phyloP scores from a whole-genome alignment of 1,284 basidiomycete species.

The Phellinidium pouzarii region DNA sequence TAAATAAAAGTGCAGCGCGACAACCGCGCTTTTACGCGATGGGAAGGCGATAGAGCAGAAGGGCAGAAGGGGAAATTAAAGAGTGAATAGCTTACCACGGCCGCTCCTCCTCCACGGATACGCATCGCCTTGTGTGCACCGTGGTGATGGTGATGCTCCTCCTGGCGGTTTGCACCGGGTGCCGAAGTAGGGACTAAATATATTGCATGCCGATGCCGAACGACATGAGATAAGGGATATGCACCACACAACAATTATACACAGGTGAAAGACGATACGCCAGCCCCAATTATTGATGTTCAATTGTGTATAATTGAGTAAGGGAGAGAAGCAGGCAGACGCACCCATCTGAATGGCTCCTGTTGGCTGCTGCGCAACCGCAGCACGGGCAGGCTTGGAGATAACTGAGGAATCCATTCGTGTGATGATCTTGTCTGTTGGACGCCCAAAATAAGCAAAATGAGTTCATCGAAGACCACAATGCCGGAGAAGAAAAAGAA shows the following conservation, averaged over 20 bases:
- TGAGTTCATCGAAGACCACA: not conserved
- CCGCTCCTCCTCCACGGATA: conserved; percentile 56
- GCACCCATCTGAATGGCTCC: conserved; percentile 14
- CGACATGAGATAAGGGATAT: not conserved
- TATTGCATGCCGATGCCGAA: conserved; percentile 2
- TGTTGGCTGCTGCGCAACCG: conserved; percentile 14
- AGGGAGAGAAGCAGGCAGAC: not conserved
- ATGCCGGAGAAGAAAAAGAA: too few relatives aligned
- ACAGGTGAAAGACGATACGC: not conserved
- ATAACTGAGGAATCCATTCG: conserved; percentile 13
- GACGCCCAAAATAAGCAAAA: not conserved
- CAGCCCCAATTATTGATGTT: too few relatives aligned
- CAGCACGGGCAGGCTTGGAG: conserved; percentile 13
- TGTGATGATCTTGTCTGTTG: not conserved
- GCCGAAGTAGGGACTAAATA: conserved; percentile 33
- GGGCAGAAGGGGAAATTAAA: not conserved
- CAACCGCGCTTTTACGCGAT: not conserved
- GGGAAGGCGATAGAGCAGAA: not conserved
- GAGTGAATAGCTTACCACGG: conserved; percentile 34
- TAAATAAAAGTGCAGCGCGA: not conserved
- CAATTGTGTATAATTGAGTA: too few relatives aligned
- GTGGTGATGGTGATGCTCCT: conserved; percentile 24
- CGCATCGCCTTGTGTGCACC: conserved; percentile 40
- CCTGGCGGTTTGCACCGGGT: conserved; percentile 26
- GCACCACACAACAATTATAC: not conserved